Base-by-base conservation (phyloP, 352 stramenopile genomes). In the Elongisporangium undulatum region DNA sequence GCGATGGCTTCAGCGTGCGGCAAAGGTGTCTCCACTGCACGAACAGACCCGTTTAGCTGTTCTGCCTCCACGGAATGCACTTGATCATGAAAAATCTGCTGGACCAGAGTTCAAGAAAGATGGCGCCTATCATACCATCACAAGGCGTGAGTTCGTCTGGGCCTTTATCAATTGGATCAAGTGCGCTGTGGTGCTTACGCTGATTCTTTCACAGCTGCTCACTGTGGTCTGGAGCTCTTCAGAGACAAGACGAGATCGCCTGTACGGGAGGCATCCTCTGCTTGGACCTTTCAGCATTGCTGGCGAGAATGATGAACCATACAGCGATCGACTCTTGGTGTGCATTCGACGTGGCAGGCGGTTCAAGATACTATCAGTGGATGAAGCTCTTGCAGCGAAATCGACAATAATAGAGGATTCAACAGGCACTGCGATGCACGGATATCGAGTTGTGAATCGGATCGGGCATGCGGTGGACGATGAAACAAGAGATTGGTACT, bases 281-380 rank as follows among this genome's bases (percentile, higher is more conserved):
- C 41, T 41, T 0, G 65, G 66, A 0, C 29, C 56, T 9, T 71
- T 51, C 17, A 20, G 62, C 17, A 66, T 82, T 22, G 17, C 48
- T 3, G 75, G 78, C 0, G 51, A 49, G 0, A 88, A 81, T 54
- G 78, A 88, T 38, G 64, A 75, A n/a, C 75, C 72, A 5, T 86
- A 76, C 55, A 53, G 62, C 7, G 77, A 85, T 56, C 73, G 75
- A 0, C 61, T 61, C 4, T 52, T 85, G 16, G 67, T 74, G 1
- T 87, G 77, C 24, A 58, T 71, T 1, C 38, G 59, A 2, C 56
- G 70, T 10, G 69, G 67, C 1, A 53, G 55, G 2, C 38, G 53
- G 0, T 85, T 74, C 59, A 56, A 68, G 9, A 69, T 76, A 1
- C 62, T 75, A 15, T 66, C 83, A 10, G 63, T 75, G 4, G 61